phyloP scores from a whole-genome alignment of 2,329 filamentous ascomycete species.

The Aspergillus udagawae region DNA sequence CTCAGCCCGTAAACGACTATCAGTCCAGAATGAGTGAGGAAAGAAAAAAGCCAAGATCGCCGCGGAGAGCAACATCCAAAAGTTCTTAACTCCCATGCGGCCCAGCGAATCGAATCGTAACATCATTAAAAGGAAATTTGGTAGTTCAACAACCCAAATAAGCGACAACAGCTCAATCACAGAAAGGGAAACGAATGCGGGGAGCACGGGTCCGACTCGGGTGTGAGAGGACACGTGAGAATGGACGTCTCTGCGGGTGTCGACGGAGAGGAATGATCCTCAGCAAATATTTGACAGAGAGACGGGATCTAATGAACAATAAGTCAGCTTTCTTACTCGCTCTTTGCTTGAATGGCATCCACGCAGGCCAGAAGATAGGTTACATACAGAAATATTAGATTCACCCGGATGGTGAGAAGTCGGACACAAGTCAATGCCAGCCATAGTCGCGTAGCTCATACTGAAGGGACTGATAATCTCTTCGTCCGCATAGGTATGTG shows the following conservation, averaged over 20 bases:
- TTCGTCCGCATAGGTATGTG: constrained; percentile 51
- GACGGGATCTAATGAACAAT: constrained; percentile 31
- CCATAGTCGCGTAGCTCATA: constrained; percentile 58
- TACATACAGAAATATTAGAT: constrained; percentile 43
- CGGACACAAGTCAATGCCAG: constrained; percentile 50
- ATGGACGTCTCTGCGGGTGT: constrained; percentile 40
- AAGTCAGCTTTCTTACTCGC: constrained; percentile 15
- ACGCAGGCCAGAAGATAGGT: constrained; percentile 23
- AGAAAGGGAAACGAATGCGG: constrained; percentile 31
- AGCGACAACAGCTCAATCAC: constrained; percentile 2
- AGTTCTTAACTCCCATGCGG: neutral
- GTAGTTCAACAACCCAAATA: neutral
- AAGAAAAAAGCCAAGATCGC: neutral
- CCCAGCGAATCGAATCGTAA: constrained; percentile 4
- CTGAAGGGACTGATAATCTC: constrained; percentile 56
- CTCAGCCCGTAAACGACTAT: neutral
- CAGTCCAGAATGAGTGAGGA: neutral
- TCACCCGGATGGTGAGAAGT: constrained; percentile 33
- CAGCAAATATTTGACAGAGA: constrained; percentile 33
- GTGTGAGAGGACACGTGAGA: constrained; percentile 39
- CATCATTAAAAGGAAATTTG: constrained; percentile 3
- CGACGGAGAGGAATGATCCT: constrained; percentile 37
- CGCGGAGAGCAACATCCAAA: neutral
- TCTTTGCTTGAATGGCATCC: constrained; percentile 2
- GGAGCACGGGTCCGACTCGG: constrained; percentile 39